phyloP scores from a whole-genome alignment of 345 rosid genomes.

The Luvunga scandens region DNA sequence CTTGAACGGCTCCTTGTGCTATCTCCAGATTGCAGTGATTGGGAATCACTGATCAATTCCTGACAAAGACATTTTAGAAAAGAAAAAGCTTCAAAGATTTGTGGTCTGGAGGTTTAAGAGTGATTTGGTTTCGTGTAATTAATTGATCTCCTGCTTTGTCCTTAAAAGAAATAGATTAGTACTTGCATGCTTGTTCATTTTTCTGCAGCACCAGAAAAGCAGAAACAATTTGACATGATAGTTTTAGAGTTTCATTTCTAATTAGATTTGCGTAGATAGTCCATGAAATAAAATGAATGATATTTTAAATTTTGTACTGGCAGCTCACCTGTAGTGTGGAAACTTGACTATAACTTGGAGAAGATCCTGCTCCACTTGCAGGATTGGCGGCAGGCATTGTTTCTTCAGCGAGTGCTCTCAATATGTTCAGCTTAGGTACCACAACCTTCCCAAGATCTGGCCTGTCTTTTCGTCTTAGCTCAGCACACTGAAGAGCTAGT shows the following conservation, averaged over 20 bases:
- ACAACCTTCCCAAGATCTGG: constrained; percentile 68
- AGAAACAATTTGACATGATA: background rate
- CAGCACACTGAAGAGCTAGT: constrained; percentile 68
- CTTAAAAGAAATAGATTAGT: background rate
- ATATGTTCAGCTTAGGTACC: constrained; percentile 68
- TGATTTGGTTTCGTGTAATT: background rate
- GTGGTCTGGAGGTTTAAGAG: background rate
- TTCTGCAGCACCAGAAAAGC: background rate
- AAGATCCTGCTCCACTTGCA: constrained; percentile 23
- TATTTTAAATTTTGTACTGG: background rate
- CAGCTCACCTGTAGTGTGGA: constrained; percentile 40
- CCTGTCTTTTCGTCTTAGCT: constrained; percentile 78
- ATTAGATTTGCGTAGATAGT: background rate
- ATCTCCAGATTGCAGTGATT: constrained; percentile 26
- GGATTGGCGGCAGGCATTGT: constrained; percentile 29
- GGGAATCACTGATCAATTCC: constrained; percentile 43
- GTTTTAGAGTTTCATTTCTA: background rate
- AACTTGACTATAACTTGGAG: constrained; percentile 25
- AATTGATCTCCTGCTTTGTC: background rate
- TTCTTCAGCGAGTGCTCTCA: constrained; percentile 62
- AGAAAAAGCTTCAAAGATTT: background rate
- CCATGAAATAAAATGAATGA: background rate
- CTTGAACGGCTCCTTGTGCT: constrained; percentile 35
- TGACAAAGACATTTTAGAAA: constrained; percentile 14
- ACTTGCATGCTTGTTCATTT: background rate